Evolutionary conservation across 164 flowering plant species (phyloP).

Genomic region (Akebia trifoliata): DNA sequence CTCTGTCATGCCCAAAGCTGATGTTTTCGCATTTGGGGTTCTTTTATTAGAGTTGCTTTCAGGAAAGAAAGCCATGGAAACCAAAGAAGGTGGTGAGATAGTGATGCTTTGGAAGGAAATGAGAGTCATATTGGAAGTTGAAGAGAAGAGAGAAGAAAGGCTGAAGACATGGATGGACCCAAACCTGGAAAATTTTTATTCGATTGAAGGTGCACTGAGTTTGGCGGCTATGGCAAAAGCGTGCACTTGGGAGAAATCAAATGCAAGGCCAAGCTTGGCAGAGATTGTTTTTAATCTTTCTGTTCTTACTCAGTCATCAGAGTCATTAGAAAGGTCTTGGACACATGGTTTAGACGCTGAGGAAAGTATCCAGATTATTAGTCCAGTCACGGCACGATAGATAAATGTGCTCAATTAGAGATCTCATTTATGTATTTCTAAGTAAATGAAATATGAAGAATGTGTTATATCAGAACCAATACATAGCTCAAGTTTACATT

Average conservation of each 20-base stretch:
- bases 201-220: constrained; percentile 42
- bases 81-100: constrained; percentile 43
- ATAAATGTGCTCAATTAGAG: neutral
- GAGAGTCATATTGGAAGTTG: constrained; percentile 32
- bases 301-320: constrained; percentile 47
- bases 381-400: constrained; percentile 38
- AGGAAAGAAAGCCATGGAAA: constrained; percentile 50
- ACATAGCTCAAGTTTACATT: too few species aligned
- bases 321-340: constrained; percentile 40
- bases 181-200: constrained; percentile 34
- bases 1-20: constrained; percentile 35
- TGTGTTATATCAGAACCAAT: too few species aligned
- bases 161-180: constrained; percentile 52
- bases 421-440: constrained; percentile 3
- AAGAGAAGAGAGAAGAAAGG: constrained; percentile 45
- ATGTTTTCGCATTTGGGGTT: constrained; percentile 66
- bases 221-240: constrained; percentile 53
- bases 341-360: constrained; percentile 33
- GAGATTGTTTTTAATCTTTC: constrained; percentile 60
- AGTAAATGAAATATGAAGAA: neutral
- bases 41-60: constrained; percentile 57
- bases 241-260: constrained; percentile 48
- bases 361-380: constrained; percentile 25
- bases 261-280: constrained; percentile 54
- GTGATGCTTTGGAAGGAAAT: constrained; percentile 43